Conservation (phyloP, 73 alveolate genomes). For the Effrenium voratum region DNA sequence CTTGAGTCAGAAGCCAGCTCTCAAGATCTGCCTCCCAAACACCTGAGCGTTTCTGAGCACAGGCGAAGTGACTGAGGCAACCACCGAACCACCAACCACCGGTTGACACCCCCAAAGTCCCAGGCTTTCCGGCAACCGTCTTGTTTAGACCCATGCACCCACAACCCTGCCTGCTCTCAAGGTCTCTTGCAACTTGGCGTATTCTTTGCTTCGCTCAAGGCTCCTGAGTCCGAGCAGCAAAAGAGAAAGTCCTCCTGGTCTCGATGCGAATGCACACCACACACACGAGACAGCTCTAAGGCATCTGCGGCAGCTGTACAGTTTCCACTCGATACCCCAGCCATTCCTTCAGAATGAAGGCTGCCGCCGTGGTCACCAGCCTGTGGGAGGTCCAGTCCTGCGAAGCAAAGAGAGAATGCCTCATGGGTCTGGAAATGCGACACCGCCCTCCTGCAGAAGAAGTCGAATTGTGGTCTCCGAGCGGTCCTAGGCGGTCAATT, state of each 20-base stretch:
- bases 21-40: constrained; percentile 64
- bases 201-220: neutral
- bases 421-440: no score
- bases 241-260: neutral
- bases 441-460: neutral
- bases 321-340: constrained; percentile 69
- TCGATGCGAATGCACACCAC: neutral
- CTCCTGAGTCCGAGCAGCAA: neutral
- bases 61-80: neutral
- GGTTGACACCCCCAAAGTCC: no score
- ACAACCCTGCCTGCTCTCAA: constrained; percentile 3
- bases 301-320: no score
- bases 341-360: constrained; percentile 92
- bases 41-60: constrained; percentile 23
- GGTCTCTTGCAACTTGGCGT: neutral
- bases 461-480: constrained; percentile 30
- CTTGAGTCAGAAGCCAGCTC: neutral
- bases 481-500: constrained; percentile 25
- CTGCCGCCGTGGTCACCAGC: constrained; percentile 65
- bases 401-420: neutral
- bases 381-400: constrained; percentile 72
- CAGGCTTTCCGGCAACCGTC: no score
- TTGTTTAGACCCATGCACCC: no score
- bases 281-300: no score
- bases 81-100: no score